Percentiles rank a stretch among this genome's conserved stretches.
Evolutionary conservation across 129 eudicot species (phyloP).

Genomic region (Apium graveolens): DNA sequence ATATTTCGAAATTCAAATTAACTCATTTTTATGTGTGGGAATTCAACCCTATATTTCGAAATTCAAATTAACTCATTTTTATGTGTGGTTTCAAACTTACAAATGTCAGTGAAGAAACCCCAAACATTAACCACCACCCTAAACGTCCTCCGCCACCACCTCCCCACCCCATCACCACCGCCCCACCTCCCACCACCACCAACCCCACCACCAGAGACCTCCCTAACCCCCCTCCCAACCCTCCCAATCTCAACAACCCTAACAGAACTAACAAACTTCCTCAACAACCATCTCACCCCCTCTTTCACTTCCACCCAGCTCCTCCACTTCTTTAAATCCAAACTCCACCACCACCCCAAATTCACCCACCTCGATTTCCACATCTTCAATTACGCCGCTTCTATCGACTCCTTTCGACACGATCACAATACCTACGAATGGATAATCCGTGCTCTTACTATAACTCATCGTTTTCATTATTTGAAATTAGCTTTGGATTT

Average conservation of each 20-base stretch:
- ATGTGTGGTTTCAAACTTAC: no score
- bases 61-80: no score
- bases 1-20: no score
- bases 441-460: constrained; percentile 61
- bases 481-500: constrained; percentile 36
- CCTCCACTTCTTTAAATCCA: constrained; percentile 54
- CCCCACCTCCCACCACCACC: no score
- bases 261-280: constrained; percentile 45
- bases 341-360: constrained; percentile 70
- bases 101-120: no score
- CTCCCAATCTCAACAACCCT: constrained; percentile 38
- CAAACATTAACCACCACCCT: no score
- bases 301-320: constrained; percentile 53
- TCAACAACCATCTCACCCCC: constrained; percentile 49
- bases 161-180: no score
- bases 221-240: no score
- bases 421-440: constrained; percentile 78
- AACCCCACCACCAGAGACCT: no score
- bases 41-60: no score
- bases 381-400: constrained; percentile 66
- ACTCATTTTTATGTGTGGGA: no score
- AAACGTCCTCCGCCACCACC: no score
- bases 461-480: constrained; percentile 54
- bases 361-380: constrained; percentile 81
- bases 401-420: constrained; percentile 76